Conservation (phyloP, 345 rosid species). For the Clarkia xantiana region DNA sequence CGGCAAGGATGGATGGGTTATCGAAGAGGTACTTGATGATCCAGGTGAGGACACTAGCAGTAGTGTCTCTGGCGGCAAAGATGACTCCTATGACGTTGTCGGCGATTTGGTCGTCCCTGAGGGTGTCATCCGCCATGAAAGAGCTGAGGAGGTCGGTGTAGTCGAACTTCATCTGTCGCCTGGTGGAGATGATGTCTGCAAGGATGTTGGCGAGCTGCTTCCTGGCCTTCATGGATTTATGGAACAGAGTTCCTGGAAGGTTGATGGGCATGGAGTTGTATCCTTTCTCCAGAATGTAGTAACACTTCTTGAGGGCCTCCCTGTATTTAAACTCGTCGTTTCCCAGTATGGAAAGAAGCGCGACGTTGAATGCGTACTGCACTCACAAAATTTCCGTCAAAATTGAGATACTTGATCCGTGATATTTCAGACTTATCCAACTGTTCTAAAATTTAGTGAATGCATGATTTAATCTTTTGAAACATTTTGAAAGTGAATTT, state of each 20-base stretch:
- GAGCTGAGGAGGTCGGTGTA: conserved; percentile 24
- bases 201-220: conserved; percentile 61
- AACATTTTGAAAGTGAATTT: no score
- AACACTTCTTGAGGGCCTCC: conserved; percentile 59
- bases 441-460: no score
- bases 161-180: conserved; percentile 17
- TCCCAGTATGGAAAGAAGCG: conserved; percentile 28
- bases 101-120: conserved; percentile 30
- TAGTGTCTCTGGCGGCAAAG: conserved; percentile 51
- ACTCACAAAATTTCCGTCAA: not conserved
- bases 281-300: conserved; percentile 79
- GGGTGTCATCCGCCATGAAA: conserved; percentile 18
- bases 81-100: conserved; percentile 45
- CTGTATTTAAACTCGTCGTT: conserved; percentile 14
- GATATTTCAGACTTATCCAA: no score
- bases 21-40: conserved; percentile 31
- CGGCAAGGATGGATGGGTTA: conserved; percentile 23
- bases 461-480: no score
- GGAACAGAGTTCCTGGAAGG: conserved; percentile 76
- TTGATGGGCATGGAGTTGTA: conserved; percentile 91
- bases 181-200: conserved; percentile 12
- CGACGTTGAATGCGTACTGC: conserved; percentile 28
- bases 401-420: no score
- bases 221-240: conserved; percentile 83
- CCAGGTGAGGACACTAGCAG: conserved; percentile 50